phyloP scores from a whole-genome alignment of 2,329 filamentous ascomycete genomes.

The Verticillium longisporum region DNA sequence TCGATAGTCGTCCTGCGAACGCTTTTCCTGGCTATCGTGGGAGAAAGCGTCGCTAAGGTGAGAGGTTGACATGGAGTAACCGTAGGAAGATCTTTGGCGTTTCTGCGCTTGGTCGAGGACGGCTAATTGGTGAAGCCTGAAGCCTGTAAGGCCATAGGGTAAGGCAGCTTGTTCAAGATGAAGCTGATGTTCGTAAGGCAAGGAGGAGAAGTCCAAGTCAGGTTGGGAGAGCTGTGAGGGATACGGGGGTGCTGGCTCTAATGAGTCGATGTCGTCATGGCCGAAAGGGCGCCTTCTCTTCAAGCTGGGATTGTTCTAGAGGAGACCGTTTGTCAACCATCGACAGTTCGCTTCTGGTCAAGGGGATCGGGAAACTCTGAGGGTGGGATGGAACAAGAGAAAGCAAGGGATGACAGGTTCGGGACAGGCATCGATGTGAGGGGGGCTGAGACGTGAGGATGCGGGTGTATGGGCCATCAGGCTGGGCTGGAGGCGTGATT shows the following conservation, averaged over 20 bases:
- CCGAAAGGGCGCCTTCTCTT: constrained; percentile 37
- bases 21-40: constrained; percentile 24
- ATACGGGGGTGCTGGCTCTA: constrained; percentile 26
- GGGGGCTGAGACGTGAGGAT: neutral
- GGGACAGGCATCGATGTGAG: neutral
- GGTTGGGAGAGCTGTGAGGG: constrained; percentile 17
- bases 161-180: constrained; percentile 19
- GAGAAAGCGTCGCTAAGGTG: constrained; percentile 15
- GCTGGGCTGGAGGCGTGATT: constrained; percentile 9
- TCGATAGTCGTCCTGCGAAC: constrained; percentile 9
- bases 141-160: constrained; percentile 24
- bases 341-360: constrained; percentile 9
- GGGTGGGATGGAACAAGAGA: constrained; percentile 17
- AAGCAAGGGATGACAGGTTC: constrained; percentile 17
- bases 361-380: constrained; percentile 13
- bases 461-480: neutral
- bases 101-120: constrained; percentile 16
- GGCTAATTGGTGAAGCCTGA: constrained; percentile 19
- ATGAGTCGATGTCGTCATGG: constrained; percentile 26
- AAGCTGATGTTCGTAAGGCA: constrained; percentile 18
- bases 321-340: constrained; percentile 26
- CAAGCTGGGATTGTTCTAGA: constrained; percentile 24
- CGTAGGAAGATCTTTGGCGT: constrained; percentile 21
- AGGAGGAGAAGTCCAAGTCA: constrained; percentile 15
- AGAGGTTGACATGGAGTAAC: constrained; percentile 23